These are phyloP conservation scores for Galeopsis tetrahit DNA, from an alignment of 257 asterid species.

Conservation along the genomic window DNA sequence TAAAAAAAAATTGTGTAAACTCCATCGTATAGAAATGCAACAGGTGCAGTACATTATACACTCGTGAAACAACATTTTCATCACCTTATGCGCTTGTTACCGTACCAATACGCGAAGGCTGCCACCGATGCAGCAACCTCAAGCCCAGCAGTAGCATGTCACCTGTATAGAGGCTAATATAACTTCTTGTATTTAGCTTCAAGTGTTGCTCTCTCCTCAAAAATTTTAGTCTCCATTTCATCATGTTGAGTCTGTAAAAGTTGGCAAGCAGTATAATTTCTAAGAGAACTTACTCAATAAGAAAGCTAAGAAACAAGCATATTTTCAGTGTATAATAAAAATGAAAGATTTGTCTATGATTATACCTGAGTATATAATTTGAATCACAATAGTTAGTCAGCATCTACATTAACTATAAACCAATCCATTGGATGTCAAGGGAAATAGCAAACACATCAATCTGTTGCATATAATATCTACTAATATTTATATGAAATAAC, in stretches of 20 bases:
- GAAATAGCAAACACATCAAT: not conserved
- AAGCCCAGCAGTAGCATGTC: too few species aligned
- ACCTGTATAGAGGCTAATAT: conserved; percentile 66
- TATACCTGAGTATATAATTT: not conserved
- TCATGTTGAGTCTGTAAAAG: conserved; percentile 56
- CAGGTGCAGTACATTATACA: too few species aligned
- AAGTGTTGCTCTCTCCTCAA: conserved; percentile 65
- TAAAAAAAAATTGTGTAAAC: too few species aligned
- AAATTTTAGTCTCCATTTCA: conserved; percentile 60
- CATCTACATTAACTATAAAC: not conserved
- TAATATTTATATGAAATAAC: not conserved
- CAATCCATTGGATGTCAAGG: not conserved
- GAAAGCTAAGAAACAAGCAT: not conserved
- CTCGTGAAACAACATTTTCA: too few species aligned
- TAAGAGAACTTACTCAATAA: not conserved
- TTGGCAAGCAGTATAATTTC: not conserved
- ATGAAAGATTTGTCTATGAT: not conserved
- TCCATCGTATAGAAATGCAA: too few species aligned
- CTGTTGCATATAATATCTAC: not conserved
- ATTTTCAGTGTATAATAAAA: not conserved
- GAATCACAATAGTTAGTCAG: not conserved
- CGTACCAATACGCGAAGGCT: too few species aligned
- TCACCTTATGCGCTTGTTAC: too few species aligned
- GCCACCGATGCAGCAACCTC: too few species aligned
- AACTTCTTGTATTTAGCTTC: conserved; percentile 71